phyloP scores from a whole-genome alignment of 208 protist genomes.

The Crithidia brevicula region DNA sequence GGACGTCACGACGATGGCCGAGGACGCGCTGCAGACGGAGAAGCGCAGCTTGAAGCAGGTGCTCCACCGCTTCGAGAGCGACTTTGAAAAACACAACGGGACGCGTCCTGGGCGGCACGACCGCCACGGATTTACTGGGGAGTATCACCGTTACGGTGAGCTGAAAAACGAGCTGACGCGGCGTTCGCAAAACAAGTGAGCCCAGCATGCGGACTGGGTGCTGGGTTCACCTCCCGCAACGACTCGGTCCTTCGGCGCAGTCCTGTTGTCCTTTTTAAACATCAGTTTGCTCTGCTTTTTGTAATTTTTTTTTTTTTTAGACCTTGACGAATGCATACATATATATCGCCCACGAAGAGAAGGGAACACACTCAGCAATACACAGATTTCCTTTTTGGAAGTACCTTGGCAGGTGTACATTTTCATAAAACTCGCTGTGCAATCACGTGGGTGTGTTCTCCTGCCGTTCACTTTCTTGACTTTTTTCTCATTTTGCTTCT shows the following conservation, averaged over 20 bases:
- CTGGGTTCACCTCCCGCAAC: no score
- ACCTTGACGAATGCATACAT: no score
- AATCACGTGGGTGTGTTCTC: no score
- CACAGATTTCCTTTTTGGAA: no score
- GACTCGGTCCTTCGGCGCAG: no score
- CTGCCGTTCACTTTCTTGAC: conserved; percentile 6
- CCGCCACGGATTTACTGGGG: conserved; percentile 48
- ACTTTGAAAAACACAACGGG: conserved; percentile 69
- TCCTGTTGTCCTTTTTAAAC: conserved; percentile 17
- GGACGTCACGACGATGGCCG: conserved; percentile 50
- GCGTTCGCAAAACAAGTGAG: conserved; percentile 29
- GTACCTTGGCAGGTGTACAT: no score
- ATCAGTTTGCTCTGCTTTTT: neutral
- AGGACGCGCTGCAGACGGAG: conserved; percentile 61
- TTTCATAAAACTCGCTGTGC: no score
- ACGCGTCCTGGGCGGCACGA: conserved; percentile 61
- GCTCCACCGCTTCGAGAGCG: conserved; percentile 80
- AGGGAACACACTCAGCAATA: no score
- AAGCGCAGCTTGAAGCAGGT: conserved; percentile 82
- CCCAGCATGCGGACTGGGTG: neutral
- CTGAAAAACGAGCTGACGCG: conserved; percentile 77
- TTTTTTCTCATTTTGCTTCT: conserved; percentile 14
- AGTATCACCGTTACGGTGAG: conserved; percentile 84
- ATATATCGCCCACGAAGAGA: no score
- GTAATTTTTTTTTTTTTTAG: conserved; percentile 3